phyloP scores from a whole-genome alignment of 208 protist species.

The Jaenimonas drosophilae region DNA sequence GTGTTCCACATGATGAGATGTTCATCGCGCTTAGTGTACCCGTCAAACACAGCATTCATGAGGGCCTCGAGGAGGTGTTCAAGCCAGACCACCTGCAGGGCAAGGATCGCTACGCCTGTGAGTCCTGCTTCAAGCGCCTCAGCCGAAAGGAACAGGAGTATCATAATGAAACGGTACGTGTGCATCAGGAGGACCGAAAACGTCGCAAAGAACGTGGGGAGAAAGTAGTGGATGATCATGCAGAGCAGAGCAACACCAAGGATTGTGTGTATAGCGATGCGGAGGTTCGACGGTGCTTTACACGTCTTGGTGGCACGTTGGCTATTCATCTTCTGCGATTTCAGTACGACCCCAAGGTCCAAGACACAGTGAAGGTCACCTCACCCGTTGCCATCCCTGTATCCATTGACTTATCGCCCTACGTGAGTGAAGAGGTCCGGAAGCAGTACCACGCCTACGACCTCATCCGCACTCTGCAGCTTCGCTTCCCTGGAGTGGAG shows the following conservation, averaged over 20 bases:
- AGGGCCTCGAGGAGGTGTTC: slow-evolving; percentile 44
- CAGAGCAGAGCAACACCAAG: not conserved
- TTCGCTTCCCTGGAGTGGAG: slow-evolving; percentile 22
- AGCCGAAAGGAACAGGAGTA: slow-evolving; percentile 29
- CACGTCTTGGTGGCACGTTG: slow-evolving; percentile 49
- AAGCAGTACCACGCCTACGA: slow-evolving; percentile 20
- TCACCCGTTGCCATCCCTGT: slow-evolving; percentile 40
- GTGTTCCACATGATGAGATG: slow-evolving; percentile 50
- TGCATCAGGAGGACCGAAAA: slow-evolving; percentile 24
- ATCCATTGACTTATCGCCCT: slow-evolving; percentile 43
- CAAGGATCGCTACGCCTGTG: slow-evolving; percentile 76
- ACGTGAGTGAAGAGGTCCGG: slow-evolving; percentile 29
- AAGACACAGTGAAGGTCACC: slow-evolving; percentile 57
- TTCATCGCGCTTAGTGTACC: slow-evolving; percentile 84
- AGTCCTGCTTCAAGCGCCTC: slow-evolving; percentile 68
- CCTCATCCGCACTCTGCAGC: slow-evolving; percentile 16
- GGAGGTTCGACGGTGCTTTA: slow-evolving; percentile 41
- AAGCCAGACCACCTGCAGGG: slow-evolving; percentile 22
- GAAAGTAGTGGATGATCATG: not conserved
- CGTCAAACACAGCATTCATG: slow-evolving; percentile 43
- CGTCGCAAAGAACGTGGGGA: slow-evolving; percentile 12
- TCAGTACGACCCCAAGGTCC: slow-evolving; percentile 32
- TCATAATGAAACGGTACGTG: slow-evolving; percentile 40
- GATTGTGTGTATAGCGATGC: slow-evolving; percentile 68
- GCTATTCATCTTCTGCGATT: slow-evolving; percentile 79